Percentiles rank a stretch among this genome's conserved stretches.
Conservation (phyloP, 73 alveolate genomes). For the Durusdinium trenchii region DNA sequence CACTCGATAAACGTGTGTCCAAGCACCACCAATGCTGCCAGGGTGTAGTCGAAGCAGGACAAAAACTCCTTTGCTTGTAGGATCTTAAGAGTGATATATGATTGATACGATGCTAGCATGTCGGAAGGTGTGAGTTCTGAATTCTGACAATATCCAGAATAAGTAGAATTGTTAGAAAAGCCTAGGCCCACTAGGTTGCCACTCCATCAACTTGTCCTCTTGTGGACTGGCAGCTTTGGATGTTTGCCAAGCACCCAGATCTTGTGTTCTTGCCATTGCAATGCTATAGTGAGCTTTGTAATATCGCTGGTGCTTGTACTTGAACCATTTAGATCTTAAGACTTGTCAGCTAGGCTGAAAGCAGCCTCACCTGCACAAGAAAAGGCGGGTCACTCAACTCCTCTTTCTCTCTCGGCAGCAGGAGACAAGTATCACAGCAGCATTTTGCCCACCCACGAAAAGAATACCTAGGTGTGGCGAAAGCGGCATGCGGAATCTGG, state of each 20-base stretch:
- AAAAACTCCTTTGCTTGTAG: too few species aligned
- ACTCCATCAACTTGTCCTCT: slow-evolving; percentile 41
- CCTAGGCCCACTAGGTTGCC: slow-evolving; percentile 3
- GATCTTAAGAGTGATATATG: too few species aligned
- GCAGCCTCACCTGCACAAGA: slow-evolving; percentile 56
- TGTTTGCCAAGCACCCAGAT: not conserved
- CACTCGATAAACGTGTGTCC: too few species aligned
- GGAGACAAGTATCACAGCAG: too few species aligned
- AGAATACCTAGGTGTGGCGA: slow-evolving; percentile 37
- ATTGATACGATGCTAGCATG: too few species aligned
- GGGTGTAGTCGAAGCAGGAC: too few species aligned
- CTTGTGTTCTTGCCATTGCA: not conserved
- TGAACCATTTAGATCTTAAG: not conserved
- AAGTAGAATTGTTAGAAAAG: too few species aligned
- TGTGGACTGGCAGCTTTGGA: slow-evolving; percentile 85
- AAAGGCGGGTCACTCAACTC: not conserved
- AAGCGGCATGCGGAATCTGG: slow-evolving; percentile 58
- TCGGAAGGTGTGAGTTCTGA: too few species aligned
- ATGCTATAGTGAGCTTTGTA: not conserved
- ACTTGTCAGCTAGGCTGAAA: not conserved
- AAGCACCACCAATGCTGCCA: too few species aligned
- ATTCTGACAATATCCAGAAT: too few species aligned
- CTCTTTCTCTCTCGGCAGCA: not conserved
- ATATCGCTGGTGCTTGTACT: not conserved
- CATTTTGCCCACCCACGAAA: not conserved